Percentiles rank a stretch among this genome's conserved stretches.
phyloP scores from a whole-genome alignment of 352 stramenopile genomes.

The Saprolegnia parasitica region DNA sequence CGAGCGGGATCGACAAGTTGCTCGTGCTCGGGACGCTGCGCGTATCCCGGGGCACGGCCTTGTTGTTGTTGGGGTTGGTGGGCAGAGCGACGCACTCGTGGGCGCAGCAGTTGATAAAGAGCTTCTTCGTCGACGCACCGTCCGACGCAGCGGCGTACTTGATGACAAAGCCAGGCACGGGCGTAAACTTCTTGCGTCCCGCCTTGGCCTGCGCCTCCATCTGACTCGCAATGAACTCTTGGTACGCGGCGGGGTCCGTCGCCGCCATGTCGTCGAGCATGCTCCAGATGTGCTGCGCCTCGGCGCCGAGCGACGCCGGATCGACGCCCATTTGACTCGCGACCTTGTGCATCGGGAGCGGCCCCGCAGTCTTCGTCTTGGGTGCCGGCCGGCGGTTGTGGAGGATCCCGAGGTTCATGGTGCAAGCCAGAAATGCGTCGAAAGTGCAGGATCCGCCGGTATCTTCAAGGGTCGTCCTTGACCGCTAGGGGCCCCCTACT shows the following conservation, averaged over 20 bases:
- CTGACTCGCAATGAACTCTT: slow-evolving; percentile 79
- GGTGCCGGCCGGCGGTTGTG: slow-evolving; percentile 58
- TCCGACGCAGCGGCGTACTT: slow-evolving; percentile 61
- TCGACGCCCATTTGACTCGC: slow-evolving; percentile 79
- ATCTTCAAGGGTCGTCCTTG: too few species aligned
- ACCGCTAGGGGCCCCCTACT: neutral
- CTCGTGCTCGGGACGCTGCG: slow-evolving; percentile 58
- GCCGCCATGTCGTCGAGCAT: slow-evolving; percentile 67
- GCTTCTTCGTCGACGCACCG: slow-evolving; percentile 54
- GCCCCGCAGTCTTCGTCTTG: slow-evolving; percentile 40
- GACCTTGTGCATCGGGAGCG: slow-evolving; percentile 67
- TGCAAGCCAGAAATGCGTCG: neutral
- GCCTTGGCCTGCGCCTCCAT: slow-evolving; percentile 33
- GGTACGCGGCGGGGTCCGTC: slow-evolving; percentile 63
- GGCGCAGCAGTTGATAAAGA: slow-evolving; percentile 78
- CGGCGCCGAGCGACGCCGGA: slow-evolving; percentile 53
- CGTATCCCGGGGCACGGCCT: slow-evolving; percentile 54
- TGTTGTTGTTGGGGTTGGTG: slow-evolving; percentile 67
- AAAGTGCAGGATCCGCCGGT: too few species aligned
- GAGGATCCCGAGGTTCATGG: slow-evolving; percentile 86
- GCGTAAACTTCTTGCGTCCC: slow-evolving; percentile 49
- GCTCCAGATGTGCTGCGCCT: slow-evolving; percentile 65
- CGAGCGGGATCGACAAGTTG: slow-evolving; percentile 71
- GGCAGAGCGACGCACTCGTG: slow-evolving; percentile 66
- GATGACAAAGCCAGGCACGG: slow-evolving; percentile 65